Evolutionary conservation across 83 land plant genomes (phyloP), one percentile per base, ranked within the genome.

Genomic region (Thuja plicata): DNA sequence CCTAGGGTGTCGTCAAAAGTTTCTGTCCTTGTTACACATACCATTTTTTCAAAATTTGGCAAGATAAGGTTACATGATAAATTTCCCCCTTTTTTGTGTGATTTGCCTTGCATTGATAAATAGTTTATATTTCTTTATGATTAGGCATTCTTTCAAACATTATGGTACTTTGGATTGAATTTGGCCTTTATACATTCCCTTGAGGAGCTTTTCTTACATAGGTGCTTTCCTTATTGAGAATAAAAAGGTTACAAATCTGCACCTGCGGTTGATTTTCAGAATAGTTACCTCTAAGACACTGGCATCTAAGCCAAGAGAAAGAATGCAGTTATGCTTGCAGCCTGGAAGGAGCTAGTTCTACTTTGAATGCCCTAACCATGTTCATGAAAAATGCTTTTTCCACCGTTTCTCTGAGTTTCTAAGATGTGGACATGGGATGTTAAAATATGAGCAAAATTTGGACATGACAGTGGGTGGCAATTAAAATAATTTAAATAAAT

Each of bases 1-100:
- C 93, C 97, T 5, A 88, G 95, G 60, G 98, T 97, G 86, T 97
- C 98, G 0, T 96, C 98, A 21, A 95, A 96, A 88, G 94, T 98
- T 16, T 97, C 99, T 30, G 93, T 95, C 89, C 87, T 97, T 88
- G 98, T 96, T 41, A 95, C 97, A 0, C 99, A 97, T 82, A 96
- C 98, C 21, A 94, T 96, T 71, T 94, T 97, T 88, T 97, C 99
- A 0, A 90, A 89, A 9, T 92, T 97, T 92, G 98, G 99, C 70
- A 93, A 93, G 60, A 95, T 98, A 88, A 98, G 97, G 98, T 95
- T 13, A 52, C 40, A 37, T 48, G 24, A 40, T 2, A 46, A n/a
- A 43, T 24, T 30, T 46, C 15, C 37, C 11, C 27, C 10, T 82
- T 43, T 5, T 9, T 46, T 13, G 11, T 43, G 52, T 24, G 27